Conservation (phyloP, 1,139 yeast genomes). For the Saccharomyces pastorianus region DNA sequence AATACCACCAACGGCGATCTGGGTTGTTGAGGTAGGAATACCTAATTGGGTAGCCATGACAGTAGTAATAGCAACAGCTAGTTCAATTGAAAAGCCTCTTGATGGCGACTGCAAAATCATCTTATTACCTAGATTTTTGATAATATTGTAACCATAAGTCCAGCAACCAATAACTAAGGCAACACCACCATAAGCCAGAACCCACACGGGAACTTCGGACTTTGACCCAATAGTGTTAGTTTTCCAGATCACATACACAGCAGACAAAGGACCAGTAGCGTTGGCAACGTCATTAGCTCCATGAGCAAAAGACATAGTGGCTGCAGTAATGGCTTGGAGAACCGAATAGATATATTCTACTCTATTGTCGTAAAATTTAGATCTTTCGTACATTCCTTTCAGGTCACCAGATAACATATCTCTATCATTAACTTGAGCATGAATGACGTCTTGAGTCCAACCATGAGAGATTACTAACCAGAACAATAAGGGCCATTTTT, state of each 20-base stretch:
- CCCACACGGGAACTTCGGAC: constrained; percentile 64
- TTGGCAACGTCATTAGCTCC: constrained; percentile 77
- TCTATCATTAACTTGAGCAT: constrained; percentile 36
- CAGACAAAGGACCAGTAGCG: constrained; percentile 69
- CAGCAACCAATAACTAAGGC: constrained; percentile 63
- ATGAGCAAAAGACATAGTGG: constrained; percentile 76
- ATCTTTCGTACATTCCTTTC: constrained; percentile 44
- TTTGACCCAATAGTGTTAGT: constrained; percentile 42
- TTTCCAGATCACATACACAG: constrained; percentile 57
- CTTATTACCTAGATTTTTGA: constrained; percentile 66
- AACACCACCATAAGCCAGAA: constrained; percentile 59
- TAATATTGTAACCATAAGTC: constrained; percentile 67
- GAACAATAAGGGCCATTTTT: constrained; percentile 45
- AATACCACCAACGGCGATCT: constrained; percentile 74
- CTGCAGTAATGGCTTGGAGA: constrained; percentile 66
- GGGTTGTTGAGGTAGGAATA: constrained; percentile 72
- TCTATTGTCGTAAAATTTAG: constrained; percentile 64
- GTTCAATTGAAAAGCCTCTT: constrained; percentile 70
- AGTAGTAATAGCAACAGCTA: constrained; percentile 72
- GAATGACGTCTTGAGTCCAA: constrained; percentile 55
- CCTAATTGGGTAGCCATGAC: constrained; percentile 67
- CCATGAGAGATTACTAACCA: constrained; percentile 53
- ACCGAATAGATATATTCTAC: constrained; percentile 64
- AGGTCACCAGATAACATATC: constrained; percentile 34
- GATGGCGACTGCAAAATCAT: constrained; percentile 72